Base-by-base conservation (phyloP, 768 basidiomycete species). In the Lactarius tabidus region DNA sequence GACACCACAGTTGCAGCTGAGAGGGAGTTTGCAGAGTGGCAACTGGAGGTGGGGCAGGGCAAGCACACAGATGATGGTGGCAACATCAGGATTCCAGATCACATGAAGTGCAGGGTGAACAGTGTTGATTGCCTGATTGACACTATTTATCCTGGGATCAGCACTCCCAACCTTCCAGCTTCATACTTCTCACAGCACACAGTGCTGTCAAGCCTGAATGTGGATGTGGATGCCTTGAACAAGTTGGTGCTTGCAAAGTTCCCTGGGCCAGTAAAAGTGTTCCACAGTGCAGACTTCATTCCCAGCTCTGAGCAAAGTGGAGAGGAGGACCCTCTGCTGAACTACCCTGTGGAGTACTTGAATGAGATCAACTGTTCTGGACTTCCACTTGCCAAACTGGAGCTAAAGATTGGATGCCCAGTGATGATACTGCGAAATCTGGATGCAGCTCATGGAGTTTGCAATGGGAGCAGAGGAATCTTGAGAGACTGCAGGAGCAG, bases 141-240 rank as follows among this genome's bases (percentile, higher is more conserved):
- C 4, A 20, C 23, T 7, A 63, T 57, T 26, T 63, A 63, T 28
- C 62, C 55, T 31, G 10, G 35, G 67, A 59, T 66, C 60, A 8
- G 68, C 74, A 39, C 77, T 79, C n/a, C 66, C 67, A 69, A 8
- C 69, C 70, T 2, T n/a, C n/a, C n/a, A n/a, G n/a, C n/a, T n/a
- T n/a, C n/a, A n/a, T n/a, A n/a, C n/a, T n/a, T n/a, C n/a, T n/a
- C n/a, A n/a, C n/a, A n/a, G n/a, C n/a, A n/a, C n/a, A n/a, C n/a
- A n/a, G n/a, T n/a, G n/a, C n/a, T n/a, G n/a, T 36, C 57, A 57
- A 74, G 1, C 62, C 72, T 35, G 70, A 73, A 39, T 74, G 78
- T 17, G 74, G 76, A 20, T 64, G 73, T 28, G 35, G 67, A 6
- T 82, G 84, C 62, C 77, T 76, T 63, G 71, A 51, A 51, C 26